These are phyloP conservation scores for Hypoxylon fuscum DNA, from an alignment of 495 filamentous ascomycete genomes.

Conservation along the genomic window DNA sequence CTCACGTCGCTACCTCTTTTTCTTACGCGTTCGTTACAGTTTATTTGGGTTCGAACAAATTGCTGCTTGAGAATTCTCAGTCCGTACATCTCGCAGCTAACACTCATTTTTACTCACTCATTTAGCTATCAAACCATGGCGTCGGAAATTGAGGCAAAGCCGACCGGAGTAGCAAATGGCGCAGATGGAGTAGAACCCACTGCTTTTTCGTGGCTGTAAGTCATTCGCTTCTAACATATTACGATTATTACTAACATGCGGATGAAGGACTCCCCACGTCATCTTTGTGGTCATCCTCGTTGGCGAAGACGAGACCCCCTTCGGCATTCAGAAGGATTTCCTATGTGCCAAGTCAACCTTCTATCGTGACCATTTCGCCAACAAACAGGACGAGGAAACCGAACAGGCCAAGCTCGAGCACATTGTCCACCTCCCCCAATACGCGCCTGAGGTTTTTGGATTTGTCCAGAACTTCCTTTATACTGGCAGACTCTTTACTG, in stretches of 20 bases:
- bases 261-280: constrained; percentile 59
- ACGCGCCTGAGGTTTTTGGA: constrained; percentile 56
- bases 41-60: too few relatives aligned
- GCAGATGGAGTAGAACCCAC: constrained; percentile 7
- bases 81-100: constrained; percentile 7
- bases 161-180: background rate
- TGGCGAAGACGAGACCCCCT: constrained; percentile 59
- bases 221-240: background rate
- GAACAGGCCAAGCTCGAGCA: constrained; percentile 50
- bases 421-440: constrained; percentile 57
- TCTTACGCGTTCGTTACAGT: too few relatives aligned
- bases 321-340: constrained; percentile 64
- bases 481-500: constrained; percentile 56
- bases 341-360: constrained; percentile 59
- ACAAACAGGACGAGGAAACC: constrained; percentile 25
- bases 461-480: constrained; percentile 62
- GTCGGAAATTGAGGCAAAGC: constrained; percentile 7
- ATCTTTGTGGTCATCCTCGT: constrained; percentile 62
- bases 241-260: constrained; percentile 14
- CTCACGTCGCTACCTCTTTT: too few relatives aligned
- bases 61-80: background rate
- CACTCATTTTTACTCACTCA: background rate
- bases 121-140: constrained; percentile 17
- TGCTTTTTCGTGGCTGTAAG: constrained; percentile 44
- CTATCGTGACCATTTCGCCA: constrained; percentile 54